A percentile compares a stretch with the other conserved stretches of the same genome.
These are phyloP conservation scores for Blastomyces emzantsi DNA, from an alignment of 2,329 filamentous ascomycete species.

Conservation along the genomic window DNA sequence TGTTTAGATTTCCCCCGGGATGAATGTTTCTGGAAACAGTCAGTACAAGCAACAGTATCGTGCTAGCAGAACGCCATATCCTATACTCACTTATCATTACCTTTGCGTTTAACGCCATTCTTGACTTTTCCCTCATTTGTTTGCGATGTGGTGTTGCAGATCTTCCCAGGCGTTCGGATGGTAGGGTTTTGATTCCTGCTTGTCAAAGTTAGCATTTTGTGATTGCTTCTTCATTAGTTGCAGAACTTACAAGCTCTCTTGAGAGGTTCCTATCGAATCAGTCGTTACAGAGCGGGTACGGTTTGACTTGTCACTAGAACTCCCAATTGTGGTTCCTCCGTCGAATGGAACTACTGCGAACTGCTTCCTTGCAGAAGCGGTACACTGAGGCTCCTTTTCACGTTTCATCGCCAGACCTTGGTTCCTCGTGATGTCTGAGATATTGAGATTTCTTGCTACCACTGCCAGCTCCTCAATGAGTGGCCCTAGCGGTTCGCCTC, in stretches of 20 bases:
- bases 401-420: neutral
- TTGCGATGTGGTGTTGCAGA: neutral
- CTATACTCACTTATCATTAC: constrained; percentile 1
- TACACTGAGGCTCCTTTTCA: neutral
- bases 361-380: neutral
- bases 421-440: neutral
- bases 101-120: neutral
- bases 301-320: neutral
- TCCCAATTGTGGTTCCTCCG: neutral
- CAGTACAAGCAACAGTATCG: neutral
- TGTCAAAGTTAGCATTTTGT: neutral
- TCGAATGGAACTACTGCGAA: neutral
- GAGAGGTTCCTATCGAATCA: neutral
- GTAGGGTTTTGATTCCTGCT: neutral
- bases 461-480: constrained; percentile 24
- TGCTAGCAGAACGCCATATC: neutral
- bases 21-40: neutral
- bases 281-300: neutral
- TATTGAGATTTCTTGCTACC: constrained; percentile 13
- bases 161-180: neutral
- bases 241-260: neutral
- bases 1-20: neutral
- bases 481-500: constrained; percentile 22
- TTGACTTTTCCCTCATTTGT: neutral
- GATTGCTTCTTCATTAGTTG: neutral